Evolutionary conservation across 2,329 filamentous ascomycete species (phyloP).

Genomic region (Dryadomyces quercus-mongolicae): DNA sequence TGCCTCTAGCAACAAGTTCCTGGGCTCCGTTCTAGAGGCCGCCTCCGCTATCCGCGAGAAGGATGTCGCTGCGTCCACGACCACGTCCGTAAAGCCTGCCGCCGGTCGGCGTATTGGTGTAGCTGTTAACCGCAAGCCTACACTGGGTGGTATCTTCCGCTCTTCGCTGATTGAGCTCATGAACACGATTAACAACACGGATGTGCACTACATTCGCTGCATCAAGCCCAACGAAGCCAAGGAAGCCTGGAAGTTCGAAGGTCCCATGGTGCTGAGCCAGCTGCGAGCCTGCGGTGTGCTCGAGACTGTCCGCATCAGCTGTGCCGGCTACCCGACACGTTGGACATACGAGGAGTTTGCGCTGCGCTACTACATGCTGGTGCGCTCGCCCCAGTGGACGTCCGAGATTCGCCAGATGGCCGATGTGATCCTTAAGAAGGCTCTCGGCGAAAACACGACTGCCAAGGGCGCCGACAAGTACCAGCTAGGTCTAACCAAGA

Average conservation of each 20-base stretch:
- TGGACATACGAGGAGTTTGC: constrained; percentile 99
- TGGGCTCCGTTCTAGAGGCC: constrained; percentile 72
- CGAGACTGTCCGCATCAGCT: constrained; percentile 95
- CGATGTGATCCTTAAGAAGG: constrained; percentile 79
- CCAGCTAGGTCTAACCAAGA: constrained; percentile 93
- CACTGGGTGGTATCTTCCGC: constrained; percentile 96
- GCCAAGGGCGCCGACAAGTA: constrained; percentile 80
- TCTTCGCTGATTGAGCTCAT: constrained; percentile 96
- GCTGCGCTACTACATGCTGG: constrained; percentile 94
- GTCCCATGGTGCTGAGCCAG: constrained; percentile 96
- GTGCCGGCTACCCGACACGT: constrained; percentile 89
- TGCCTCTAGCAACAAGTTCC: constrained; percentile 72
- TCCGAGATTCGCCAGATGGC: constrained; percentile 91
- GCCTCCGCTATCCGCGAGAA: constrained; percentile 84
- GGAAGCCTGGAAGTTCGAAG: constrained; percentile 94
- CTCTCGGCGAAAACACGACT: constrained; percentile 59
- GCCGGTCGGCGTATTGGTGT: constrained; percentile 80
- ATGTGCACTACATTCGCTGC: constrained; percentile 97
- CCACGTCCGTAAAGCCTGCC: constrained; percentile 65
- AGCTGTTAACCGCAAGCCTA: constrained; percentile 90
- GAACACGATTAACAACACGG: constrained; percentile 93
- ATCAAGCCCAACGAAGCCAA: constrained; percentile 99
- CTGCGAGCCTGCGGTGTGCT: constrained; percentile 96
- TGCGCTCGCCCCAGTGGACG: constrained; percentile 81
- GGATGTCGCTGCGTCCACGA: constrained; percentile 53